phyloP scores from a whole-genome alignment of 192 early-diverging fungal genomes.

The Coemansia sp. region DNA sequence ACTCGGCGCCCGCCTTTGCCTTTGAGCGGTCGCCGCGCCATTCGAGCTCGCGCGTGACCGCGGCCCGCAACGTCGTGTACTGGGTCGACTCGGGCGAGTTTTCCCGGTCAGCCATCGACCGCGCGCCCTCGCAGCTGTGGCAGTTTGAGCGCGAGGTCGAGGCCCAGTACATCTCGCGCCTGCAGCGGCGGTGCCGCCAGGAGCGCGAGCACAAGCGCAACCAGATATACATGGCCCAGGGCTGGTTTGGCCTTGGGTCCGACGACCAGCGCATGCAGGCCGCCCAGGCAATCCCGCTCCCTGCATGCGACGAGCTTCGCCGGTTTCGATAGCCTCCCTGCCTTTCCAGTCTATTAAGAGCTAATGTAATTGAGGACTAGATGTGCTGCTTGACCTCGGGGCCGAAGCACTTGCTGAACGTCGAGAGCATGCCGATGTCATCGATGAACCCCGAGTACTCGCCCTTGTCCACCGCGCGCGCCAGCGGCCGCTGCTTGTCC shows the following conservation, averaged over 20 bases:
- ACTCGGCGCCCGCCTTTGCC: conserved; percentile 57
- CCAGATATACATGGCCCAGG: conserved; percentile 58
- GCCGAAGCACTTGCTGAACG: not conserved
- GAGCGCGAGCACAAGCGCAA: conserved; percentile 60
- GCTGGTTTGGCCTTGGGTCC: conserved; percentile 61
- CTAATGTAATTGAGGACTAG: not conserved
- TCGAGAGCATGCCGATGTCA: not conserved
- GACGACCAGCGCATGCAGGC: conserved; percentile 62
- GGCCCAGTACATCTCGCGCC: conserved; percentile 57
- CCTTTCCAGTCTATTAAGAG: too few species aligned
- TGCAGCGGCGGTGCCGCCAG: conserved; percentile 62
- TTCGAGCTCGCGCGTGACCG: conserved; percentile 55
- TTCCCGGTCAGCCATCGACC: conserved; percentile 21
- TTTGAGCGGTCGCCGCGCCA: conserved; percentile 57
- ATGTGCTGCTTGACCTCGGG: not conserved
- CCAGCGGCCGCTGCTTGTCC: not conserved
- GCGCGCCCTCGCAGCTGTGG: conserved; percentile 51
- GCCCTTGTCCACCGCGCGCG: not conserved
- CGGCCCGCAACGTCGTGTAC: conserved; percentile 63
- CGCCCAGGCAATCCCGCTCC: conserved; percentile 61
- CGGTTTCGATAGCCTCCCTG: conserved; percentile 39
- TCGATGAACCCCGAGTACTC: not conserved
- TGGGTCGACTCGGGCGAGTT: conserved; percentile 69
- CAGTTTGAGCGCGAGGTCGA: conserved; percentile 75
- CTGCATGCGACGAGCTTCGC: conserved; percentile 69